Percentiles rank a stretch among this genome's conserved stretches.
Conservation (phyloP, 495 filamentous ascomycete genomes). For the Lophiotrema nucula region DNA sequence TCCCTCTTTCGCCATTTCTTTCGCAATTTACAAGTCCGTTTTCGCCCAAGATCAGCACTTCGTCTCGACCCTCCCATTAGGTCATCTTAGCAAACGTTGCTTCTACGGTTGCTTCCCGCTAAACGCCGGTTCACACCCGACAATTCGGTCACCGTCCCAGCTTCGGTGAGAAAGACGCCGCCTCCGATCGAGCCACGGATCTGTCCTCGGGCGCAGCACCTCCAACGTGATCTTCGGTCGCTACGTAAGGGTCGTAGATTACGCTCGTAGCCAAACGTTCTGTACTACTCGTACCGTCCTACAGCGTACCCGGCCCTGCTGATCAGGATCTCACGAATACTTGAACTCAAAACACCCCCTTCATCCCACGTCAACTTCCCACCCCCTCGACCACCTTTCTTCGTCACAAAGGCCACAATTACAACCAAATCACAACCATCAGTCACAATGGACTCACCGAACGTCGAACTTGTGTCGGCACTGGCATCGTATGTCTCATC, state of each 20-base stretch:
- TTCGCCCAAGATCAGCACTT: slow-evolving; percentile 13
- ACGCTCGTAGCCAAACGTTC: background rate
- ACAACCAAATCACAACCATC: background rate
- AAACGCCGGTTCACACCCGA: slow-evolving; percentile 15
- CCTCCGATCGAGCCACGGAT: background rate
- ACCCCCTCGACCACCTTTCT: background rate
- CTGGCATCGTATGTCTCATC: slow-evolving; percentile 41
- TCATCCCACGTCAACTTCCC: background rate
- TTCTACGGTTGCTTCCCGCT: slow-evolving; percentile 15
- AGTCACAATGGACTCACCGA: slow-evolving; percentile 19
- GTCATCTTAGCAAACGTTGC: background rate
- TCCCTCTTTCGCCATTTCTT: slow-evolving; percentile 12
- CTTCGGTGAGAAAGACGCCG: background rate
- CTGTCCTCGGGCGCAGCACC: background rate
- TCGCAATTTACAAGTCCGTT: background rate
- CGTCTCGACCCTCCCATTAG: background rate
- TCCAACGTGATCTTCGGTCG: background rate
- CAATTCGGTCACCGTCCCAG: slow-evolving; percentile 19
- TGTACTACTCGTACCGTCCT: background rate
- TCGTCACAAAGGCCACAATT: background rate
- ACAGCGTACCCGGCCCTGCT: too few species aligned
- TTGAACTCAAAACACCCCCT: background rate
- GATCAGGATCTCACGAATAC: background rate
- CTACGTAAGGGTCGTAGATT: background rate
- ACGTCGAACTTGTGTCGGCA: slow-evolving; percentile 40